Conservation (phyloP, 2,329 filamentous ascomycete genomes). For the Trichoderma koningiopsis region DNA sequence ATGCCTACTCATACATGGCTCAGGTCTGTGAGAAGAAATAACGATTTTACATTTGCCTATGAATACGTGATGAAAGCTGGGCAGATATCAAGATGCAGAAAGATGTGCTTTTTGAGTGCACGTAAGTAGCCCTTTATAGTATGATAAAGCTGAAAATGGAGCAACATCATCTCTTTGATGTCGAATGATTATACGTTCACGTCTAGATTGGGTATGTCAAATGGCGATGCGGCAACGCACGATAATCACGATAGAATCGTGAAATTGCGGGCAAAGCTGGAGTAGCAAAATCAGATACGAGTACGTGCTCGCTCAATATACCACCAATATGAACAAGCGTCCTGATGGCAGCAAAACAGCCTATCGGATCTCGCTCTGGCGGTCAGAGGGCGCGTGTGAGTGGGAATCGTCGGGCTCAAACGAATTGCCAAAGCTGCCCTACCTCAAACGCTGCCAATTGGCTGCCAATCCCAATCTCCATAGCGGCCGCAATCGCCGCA, state of each 20-base stretch:
- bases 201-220: background rate
- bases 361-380: background rate
- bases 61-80: background rate
- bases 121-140: too few relatives aligned
- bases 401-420: conserved; percentile 1
- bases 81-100: background rate
- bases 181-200: background rate
- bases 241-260: background rate
- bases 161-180: background rate
- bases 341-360: background rate
- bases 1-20: too few relatives aligned
- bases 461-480: background rate
- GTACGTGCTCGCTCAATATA: background rate
- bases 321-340: background rate
- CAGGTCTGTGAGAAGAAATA: too few relatives aligned
- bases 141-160: background rate
- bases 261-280: background rate
- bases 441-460: background rate
- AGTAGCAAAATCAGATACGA: background rate
- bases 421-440: background rate
- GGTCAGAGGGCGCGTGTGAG: conserved; percentile 8
- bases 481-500: background rate
- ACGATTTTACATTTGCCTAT: background rate
- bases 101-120: background rate
- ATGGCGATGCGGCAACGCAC: background rate